Evolutionary conservation across 2,329 filamentous ascomycete genomes (phyloP).

Genomic region (Penicillium freii): DNA sequence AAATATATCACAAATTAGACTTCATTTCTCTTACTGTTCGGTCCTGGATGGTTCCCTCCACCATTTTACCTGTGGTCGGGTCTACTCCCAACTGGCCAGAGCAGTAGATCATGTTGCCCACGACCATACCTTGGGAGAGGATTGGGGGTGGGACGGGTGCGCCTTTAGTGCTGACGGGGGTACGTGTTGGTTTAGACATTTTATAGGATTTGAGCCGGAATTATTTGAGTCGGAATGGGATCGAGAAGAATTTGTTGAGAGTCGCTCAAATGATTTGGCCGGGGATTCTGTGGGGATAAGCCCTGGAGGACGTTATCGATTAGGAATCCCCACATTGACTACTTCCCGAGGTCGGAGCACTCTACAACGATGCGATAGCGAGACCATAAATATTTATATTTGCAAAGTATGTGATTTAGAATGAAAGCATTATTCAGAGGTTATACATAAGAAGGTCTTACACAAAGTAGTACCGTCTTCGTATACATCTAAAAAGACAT

Average conservation of each 20-base stretch:
- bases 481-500: too few species aligned
- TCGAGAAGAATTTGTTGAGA: not conserved
- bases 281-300: not conserved
- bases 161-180: constrained; percentile 41
- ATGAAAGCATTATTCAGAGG: not conserved
- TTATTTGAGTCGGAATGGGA: not conserved
- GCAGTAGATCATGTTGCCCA: constrained; percentile 65
- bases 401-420: too few species aligned
- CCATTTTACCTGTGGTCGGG: constrained; percentile 51
- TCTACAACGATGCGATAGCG: not conserved
- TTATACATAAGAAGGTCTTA: too few species aligned
- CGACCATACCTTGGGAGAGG: constrained; percentile 58
- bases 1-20: not conserved
- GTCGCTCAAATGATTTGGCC: not conserved
- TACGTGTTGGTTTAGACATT: constrained; percentile 16
- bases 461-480: too few species aligned
- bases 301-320: not conserved
- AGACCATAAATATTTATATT: not conserved
- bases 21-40: constrained; percentile 45
- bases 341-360: not conserved
- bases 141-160: constrained; percentile 52
- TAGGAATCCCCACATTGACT: not conserved
- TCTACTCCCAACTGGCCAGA: constrained; percentile 62
- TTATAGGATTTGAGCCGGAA: not conserved
- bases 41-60: constrained; percentile 56